These are phyloP conservation scores for Cucumis melo DNA, from an alignment of 306 rosid genomes.

Conservation along the genomic window DNA sequence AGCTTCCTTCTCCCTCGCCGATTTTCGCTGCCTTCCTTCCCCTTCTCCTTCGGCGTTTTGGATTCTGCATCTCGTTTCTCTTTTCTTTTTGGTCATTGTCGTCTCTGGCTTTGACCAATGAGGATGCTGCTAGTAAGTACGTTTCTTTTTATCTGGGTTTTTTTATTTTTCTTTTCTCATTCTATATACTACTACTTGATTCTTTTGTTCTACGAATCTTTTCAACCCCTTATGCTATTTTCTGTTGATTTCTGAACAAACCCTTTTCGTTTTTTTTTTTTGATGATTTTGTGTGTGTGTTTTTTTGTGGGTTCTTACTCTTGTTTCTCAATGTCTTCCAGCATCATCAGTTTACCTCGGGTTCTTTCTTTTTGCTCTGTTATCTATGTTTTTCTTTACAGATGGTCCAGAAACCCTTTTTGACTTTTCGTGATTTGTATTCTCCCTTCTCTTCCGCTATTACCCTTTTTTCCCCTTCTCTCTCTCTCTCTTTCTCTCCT, in stretches of 20 bases:
- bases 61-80: constrained; percentile 17
- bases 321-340: neutral
- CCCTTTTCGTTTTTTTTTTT: neutral
- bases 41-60: constrained; percentile 14
- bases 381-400: neutral
- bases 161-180: neutral
- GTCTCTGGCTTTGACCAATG: constrained; percentile 46
- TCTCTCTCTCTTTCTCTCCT: neutral
- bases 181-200: neutral
- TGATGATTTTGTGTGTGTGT: too few relatives aligned
- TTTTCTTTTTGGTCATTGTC: constrained; percentile 36
- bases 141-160: constrained; percentile 43
- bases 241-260: neutral
- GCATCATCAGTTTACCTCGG: neutral
- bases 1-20: constrained; percentile 17
- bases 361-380: neutral
- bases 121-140: constrained; percentile 99
- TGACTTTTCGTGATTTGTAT: constrained; percentile 8
- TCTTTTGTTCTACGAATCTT: neutral
- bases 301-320: neutral
- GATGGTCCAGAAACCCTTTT: constrained; percentile 14
- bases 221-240: neutral
- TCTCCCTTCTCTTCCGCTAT: neutral
- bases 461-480: neutral
- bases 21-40: neutral